Percentiles rank a stretch among this genome's conserved stretches.
Conservation (phyloP, 345 rosid species). For the Linum trigynum region DNA sequence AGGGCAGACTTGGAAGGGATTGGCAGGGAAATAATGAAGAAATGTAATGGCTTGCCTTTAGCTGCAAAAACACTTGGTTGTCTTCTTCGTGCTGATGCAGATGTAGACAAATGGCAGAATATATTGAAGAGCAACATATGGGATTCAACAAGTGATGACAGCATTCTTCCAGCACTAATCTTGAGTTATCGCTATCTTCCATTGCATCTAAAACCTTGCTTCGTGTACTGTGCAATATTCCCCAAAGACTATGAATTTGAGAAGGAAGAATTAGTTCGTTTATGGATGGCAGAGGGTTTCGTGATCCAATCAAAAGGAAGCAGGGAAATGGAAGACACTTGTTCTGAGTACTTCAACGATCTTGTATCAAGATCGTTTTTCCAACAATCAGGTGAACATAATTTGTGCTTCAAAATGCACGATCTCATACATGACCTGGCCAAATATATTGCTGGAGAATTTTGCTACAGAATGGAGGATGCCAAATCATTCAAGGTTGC, state of each 20-base stretch:
- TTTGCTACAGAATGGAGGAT: constrained; percentile 5
- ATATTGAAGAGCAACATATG: neutral
- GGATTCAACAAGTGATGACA: neutral
- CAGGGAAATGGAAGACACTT: neutral
- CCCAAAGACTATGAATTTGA: neutral
- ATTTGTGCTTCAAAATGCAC: neutral
- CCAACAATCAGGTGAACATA: neutral
- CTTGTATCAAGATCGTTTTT: constrained; percentile 4
- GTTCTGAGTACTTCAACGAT: neutral
- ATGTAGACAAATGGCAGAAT: neutral
- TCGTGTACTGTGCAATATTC: neutral
- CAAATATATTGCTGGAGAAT: constrained; percentile 1
- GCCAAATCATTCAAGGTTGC: neutral
- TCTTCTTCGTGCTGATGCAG: neutral
- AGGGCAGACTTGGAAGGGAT: neutral
- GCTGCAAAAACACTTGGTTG: constrained; percentile 1
- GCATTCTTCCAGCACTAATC: neutral
- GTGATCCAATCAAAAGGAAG: neutral
- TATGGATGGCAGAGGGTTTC: constrained; percentile 5
- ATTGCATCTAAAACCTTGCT: neutral
- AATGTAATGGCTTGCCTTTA: constrained; percentile 2
- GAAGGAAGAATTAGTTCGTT: neutral
- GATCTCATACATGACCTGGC: constrained; percentile 2
- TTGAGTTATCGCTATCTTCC: neutral
- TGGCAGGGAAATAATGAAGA: neutral